A percentile compares a stretch with the other conserved stretches of the same genome.
phyloP scores from a whole-genome alignment of 1,284 basidiomycete species.

The Tilletia walkeri region DNA sequence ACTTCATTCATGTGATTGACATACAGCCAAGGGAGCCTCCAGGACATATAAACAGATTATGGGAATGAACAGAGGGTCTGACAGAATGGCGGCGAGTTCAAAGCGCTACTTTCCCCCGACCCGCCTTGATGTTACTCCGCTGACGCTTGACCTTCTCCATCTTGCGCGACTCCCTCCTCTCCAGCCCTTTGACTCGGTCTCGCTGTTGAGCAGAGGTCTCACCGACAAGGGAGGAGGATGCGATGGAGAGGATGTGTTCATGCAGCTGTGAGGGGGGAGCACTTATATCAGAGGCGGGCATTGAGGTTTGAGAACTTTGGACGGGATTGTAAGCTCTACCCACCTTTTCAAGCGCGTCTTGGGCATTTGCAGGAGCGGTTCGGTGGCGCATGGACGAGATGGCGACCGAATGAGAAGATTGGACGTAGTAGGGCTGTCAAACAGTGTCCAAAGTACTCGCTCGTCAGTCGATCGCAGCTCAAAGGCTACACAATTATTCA shows the following conservation, averaged over 20 bases:
- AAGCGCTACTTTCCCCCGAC: slow-evolving; percentile 19
- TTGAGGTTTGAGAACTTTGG: background rate
- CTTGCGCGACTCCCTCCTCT: slow-evolving; percentile 19
- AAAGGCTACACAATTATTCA: no score
- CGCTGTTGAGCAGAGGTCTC: slow-evolving; percentile 25
- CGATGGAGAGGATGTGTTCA: slow-evolving; percentile 21
- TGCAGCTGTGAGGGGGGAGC: slow-evolving; percentile 7
- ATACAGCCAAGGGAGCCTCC: no score
- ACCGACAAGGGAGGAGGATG: slow-evolving; percentile 19
- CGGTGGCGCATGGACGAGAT: slow-evolving; percentile 26
- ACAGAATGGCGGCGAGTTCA: no score
- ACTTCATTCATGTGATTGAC: no score
- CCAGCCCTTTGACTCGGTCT: slow-evolving; percentile 20
- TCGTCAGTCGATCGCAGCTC: slow-evolving; percentile 1
- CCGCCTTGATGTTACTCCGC: slow-evolving; percentile 28
- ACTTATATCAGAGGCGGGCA: no score
- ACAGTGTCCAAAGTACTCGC: background rate
- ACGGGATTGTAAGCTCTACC: slow-evolving; percentile 11
- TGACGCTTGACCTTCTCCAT: slow-evolving; percentile 23
- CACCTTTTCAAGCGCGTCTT: slow-evolving; percentile 29
- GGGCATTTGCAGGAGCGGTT: slow-evolving; percentile 24
- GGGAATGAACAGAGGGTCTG: no score
- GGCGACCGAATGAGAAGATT: slow-evolving; percentile 22
- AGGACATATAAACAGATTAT: no score
- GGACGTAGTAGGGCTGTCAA: slow-evolving; percentile 26